Percentiles rank a stretch among this genome's conserved stretches.
These are phyloP conservation scores for Annulohypoxylon stygium DNA, from an alignment of 495 filamentous ascomycete genomes.

Conservation along the genomic window DNA sequence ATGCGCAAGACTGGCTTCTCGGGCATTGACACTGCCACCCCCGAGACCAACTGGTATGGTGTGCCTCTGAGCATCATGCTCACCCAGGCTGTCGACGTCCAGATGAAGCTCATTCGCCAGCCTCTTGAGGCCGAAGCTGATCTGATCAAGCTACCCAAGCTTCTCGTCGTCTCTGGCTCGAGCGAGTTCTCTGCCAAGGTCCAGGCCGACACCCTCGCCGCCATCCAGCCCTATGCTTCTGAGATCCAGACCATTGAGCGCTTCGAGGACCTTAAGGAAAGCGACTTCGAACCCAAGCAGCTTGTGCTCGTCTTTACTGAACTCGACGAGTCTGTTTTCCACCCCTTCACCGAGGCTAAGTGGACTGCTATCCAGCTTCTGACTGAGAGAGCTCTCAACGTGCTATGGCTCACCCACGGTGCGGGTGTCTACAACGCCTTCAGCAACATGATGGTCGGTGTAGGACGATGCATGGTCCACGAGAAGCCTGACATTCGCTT, in stretches of 20 bases:
- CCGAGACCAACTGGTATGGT: conserved; percentile 14
- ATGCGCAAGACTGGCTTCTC: conserved; percentile 18
- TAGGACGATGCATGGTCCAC: conserved; percentile 17
- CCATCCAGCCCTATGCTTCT: background rate
- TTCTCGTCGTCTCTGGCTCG: conserved; percentile 15
- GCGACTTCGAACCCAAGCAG: conserved; percentile 7
- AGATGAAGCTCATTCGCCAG: conserved; percentile 22
- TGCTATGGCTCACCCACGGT: conserved; percentile 58
- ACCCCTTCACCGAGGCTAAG: conserved; percentile 17
- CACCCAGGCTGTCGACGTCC: conserved; percentile 5
- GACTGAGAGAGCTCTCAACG: conserved; percentile 35
- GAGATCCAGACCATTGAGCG: conserved; percentile 8
- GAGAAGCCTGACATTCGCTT: conserved; percentile 27
- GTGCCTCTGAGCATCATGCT: conserved; percentile 13
- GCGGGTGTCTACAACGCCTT: conserved; percentile 51
- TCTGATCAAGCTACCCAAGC: conserved; percentile 8
- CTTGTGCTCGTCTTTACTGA: conserved; percentile 8
- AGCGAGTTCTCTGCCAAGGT: conserved; percentile 16
- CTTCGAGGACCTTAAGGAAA: conserved; percentile 6
- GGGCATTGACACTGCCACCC: conserved; percentile 12
- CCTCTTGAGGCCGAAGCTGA: conserved; percentile 11
- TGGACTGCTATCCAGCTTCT: conserved; percentile 10
- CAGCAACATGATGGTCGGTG: conserved; percentile 48
- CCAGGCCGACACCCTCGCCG: conserved; percentile 6
- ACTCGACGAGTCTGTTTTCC: conserved; percentile 20